These are phyloP conservation scores for Pyrus communis DNA, from an alignment of 306 rosid species.

Conservation along the genomic window DNA sequence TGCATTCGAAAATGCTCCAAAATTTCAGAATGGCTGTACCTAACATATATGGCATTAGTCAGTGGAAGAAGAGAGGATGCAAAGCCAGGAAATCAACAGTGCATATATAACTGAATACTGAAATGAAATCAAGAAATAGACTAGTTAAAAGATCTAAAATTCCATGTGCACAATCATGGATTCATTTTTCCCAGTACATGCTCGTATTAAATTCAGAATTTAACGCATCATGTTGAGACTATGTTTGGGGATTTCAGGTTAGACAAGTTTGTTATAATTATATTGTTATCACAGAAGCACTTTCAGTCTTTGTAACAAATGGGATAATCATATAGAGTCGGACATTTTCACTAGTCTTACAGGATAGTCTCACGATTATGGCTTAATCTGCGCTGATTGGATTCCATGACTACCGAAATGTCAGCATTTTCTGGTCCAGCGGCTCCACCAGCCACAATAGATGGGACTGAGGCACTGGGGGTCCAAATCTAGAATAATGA, in stretches of 20 bases:
- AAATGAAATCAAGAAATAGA: neutral
- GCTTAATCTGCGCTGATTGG: constrained; percentile 65
- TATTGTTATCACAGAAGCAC: neutral
- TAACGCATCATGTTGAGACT: neutral
- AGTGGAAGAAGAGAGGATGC: neutral
- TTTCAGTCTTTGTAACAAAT: neutral
- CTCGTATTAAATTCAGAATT: neutral
- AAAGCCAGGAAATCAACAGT: neutral
- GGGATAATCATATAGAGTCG: neutral
- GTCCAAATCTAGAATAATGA: constrained; percentile 70
- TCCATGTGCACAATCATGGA: neutral
- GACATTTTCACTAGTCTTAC: constrained; percentile 44
- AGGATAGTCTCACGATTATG: constrained; percentile 61
- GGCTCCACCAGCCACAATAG: constrained; percentile 70
- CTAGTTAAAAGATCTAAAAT: neutral
- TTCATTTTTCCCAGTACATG: neutral
- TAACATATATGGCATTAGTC: constrained; percentile 7
- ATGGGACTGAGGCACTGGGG: constrained; percentile 68
- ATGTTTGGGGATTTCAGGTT: neutral
- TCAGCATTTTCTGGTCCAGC: constrained; percentile 69
- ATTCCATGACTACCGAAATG: constrained; percentile 54
- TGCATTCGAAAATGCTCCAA: constrained; percentile 81
- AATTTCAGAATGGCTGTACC: constrained; percentile 71
- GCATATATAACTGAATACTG: neutral
- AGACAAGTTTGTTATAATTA: neutral